A percentile compares a stretch with the other conserved stretches of the same genome.
Evolutionary conservation across 192 early-diverging fungal genomes (phyloP).

Genomic region (Rhizophagus sp.): DNA sequence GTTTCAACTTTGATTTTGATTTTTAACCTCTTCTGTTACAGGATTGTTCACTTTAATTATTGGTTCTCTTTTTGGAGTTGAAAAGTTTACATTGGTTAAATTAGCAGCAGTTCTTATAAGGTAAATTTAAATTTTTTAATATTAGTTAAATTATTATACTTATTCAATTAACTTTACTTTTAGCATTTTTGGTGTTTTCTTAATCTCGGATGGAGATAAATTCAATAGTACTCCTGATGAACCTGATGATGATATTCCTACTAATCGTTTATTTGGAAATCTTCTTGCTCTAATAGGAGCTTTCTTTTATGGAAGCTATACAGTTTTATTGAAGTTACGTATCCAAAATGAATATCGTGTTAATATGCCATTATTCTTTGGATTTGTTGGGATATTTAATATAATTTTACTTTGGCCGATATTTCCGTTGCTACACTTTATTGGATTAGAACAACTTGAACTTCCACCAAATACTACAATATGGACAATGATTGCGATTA

Average conservation of each 20-base stretch:
- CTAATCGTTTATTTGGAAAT: conserved; percentile 63
- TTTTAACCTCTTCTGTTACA: background rate
- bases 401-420: conserved; percentile 65
- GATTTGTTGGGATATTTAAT: conserved; percentile 77
- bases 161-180: conserved; percentile 1
- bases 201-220: conserved; percentile 56
- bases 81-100: conserved; percentile 55
- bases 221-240: background rate
- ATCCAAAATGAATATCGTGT: conserved; percentile 70
- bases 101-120: conserved; percentile 59
- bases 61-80: conserved; percentile 61
- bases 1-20: background rate
- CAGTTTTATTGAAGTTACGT: conserved; percentile 66
- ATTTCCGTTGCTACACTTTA: conserved; percentile 58
- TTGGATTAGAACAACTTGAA: conserved; percentile 65
- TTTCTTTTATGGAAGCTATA: conserved; percentile 78
- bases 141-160: background rate
- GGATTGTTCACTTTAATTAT: conserved; percentile 74
- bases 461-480: conserved; percentile 53
- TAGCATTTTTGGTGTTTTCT: conserved; percentile 65
- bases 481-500: conserved; percentile 66
- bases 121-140: conserved; percentile 30
- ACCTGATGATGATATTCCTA: conserved; percentile 30
- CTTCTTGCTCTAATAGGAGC: conserved; percentile 70
- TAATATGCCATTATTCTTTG: conserved; percentile 76